These are phyloP conservation scores for Coniella vitis DNA, from an alignment of 2,329 filamentous ascomycete genomes.

Conservation along the genomic window DNA sequence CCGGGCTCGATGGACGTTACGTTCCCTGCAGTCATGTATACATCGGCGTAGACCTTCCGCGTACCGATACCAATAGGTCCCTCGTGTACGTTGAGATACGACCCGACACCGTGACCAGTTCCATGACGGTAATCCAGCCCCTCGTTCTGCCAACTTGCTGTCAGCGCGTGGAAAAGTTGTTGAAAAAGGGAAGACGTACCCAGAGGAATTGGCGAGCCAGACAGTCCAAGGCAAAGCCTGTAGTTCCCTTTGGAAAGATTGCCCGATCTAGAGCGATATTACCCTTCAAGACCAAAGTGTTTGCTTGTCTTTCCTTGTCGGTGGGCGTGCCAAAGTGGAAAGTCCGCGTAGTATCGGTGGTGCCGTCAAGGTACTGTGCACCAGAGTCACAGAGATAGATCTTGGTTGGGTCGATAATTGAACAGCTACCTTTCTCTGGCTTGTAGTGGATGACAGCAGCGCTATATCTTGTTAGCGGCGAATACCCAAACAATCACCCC, in stretches of 20 bases:
- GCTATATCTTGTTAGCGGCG: constrained; percentile 38
- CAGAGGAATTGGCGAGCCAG: constrained; percentile 88
- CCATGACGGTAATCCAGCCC: constrained; percentile 94
- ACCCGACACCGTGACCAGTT: constrained; percentile 92
- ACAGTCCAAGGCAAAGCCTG: constrained; percentile 82
- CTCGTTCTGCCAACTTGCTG: constrained; percentile 42
- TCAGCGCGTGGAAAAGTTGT: constrained; percentile 18
- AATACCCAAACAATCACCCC: neutral
- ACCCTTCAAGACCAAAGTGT: constrained; percentile 91
- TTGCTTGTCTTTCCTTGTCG: constrained; percentile 76
- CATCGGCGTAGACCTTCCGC: constrained; percentile 83
- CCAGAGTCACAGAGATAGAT: constrained; percentile 97
- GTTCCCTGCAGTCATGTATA: constrained; percentile 83
- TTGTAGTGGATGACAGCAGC: constrained; percentile 96
- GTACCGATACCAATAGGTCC: constrained; percentile 95
- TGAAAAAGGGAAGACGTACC: constrained; percentile 42
- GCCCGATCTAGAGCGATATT: constrained; percentile 82
- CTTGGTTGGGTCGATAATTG: constrained; percentile 72
- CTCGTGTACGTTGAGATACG: constrained; percentile 94
- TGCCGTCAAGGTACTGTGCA: constrained; percentile 92
- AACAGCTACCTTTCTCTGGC: constrained; percentile 75
- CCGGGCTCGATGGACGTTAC: constrained; percentile 95
- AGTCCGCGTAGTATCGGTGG: constrained; percentile 91
- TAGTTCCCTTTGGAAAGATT: constrained; percentile 91
- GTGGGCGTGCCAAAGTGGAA: constrained; percentile 85